Evolutionary conservation across 768 basidiomycete species (phyloP).

Genomic region (Amanita rubescens): DNA sequence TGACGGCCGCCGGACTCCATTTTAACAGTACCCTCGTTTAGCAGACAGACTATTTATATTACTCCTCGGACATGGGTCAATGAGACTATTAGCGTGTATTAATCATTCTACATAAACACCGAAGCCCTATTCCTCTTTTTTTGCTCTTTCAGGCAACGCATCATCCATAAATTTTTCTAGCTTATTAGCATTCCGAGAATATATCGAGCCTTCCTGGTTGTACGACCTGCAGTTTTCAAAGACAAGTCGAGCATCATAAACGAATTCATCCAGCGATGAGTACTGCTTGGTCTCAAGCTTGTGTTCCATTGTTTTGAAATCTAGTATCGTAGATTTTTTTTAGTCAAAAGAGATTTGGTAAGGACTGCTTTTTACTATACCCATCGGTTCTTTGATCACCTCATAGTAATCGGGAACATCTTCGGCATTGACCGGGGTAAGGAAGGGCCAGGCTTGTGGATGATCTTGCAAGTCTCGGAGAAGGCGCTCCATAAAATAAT

Average conservation of each 20-base stretch:
- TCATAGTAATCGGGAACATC: conserved; percentile 89
- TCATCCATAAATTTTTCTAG: conserved; percentile 75
- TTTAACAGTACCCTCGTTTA: too few relatives aligned
- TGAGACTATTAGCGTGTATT: not conserved
- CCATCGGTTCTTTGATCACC: conserved; percentile 88
- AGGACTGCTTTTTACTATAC: conserved; percentile 34
- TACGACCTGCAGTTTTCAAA: conserved; percentile 87
- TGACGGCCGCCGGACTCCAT: too few relatives aligned
- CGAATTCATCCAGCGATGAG: conserved; percentile 60
- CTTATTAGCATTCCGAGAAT: conserved; percentile 78
- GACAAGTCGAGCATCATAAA: conserved; percentile 75
- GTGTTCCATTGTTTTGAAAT: conserved; percentile 80
- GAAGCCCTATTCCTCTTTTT: conserved; percentile 16
- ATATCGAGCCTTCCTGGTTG: conserved; percentile 75
- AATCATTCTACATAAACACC: not conserved
- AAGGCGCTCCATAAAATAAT: conserved; percentile 65
- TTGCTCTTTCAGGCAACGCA: conserved; percentile 29
- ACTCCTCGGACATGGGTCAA: too few relatives aligned
- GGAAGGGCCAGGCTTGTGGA: conserved; percentile 84
- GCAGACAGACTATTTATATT: too few relatives aligned
- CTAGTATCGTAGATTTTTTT: conserved; percentile 38
- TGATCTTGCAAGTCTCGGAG: conserved; percentile 74
- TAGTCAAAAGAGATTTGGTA: not conserved
- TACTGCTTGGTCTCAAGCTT: conserved; percentile 91
- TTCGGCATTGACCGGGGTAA: conserved; percentile 65